These are phyloP conservation scores for Xanthoparmelia taractica DNA, from an alignment of 495 filamentous ascomycete species.

Conservation along the genomic window DNA sequence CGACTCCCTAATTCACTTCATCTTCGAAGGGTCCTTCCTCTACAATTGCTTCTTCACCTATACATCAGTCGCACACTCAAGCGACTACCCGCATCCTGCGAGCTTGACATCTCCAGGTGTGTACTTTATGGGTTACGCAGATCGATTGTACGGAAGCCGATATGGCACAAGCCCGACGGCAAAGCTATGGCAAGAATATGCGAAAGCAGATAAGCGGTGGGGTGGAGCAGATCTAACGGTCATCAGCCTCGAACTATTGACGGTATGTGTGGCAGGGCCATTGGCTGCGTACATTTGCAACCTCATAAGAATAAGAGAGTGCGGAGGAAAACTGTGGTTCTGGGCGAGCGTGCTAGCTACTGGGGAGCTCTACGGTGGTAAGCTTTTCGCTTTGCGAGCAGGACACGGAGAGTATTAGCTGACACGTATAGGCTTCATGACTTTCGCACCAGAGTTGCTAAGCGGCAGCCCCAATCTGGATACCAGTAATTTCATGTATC, in stretches of 20 bases:
- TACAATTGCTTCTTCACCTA: conserved; percentile 87
- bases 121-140: conserved; percentile 44
- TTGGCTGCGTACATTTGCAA: conserved; percentile 65
- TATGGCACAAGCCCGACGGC: conserved; percentile 60
- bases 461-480: conserved; percentile 68
- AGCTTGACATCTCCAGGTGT: conserved; percentile 37
- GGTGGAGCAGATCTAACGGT: conserved; percentile 68
- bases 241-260: conserved; percentile 76
- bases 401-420: background rate
- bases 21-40: conserved; percentile 83
- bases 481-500: conserved; percentile 74
- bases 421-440: conserved; percentile 67
- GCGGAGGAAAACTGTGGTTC: conserved; percentile 52
- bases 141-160: conserved; percentile 62
- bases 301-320: conserved; percentile 41
- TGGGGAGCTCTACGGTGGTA: conserved; percentile 86
- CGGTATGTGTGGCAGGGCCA: conserved; percentile 69
- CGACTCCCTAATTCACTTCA: conserved; percentile 80
- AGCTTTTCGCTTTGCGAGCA: conserved; percentile 18
- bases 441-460: conserved; percentile 91
- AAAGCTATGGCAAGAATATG: conserved; percentile 86
- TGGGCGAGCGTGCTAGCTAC: conserved; percentile 72
- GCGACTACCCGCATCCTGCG: conserved; percentile 35
- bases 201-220: conserved; percentile 79
- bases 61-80: conserved; percentile 32